Evolutionary conservation across 352 stramenopile species (phyloP).

Genomic region (Globisporangium cylindrosporum): DNA sequence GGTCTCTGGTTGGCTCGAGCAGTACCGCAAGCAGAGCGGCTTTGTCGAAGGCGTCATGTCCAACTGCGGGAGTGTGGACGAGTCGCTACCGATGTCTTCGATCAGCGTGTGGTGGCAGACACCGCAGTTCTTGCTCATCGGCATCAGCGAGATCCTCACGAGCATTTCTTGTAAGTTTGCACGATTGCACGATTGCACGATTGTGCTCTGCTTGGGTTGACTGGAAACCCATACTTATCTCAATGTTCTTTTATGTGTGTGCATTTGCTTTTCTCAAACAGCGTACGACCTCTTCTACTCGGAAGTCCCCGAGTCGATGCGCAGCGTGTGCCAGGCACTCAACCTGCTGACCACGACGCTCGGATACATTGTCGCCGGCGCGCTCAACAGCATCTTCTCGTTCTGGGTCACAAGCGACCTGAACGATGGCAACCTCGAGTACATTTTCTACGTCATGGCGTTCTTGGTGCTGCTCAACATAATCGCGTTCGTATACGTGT

Average conservation of each 20-base stretch:
- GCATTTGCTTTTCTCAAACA: slow-evolving; percentile 17
- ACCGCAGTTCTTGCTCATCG: slow-evolving; percentile 89
- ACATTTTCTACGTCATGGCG: slow-evolving; percentile 87
- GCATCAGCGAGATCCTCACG: slow-evolving; percentile 86
- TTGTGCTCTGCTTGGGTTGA: background rate
- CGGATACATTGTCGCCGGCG: slow-evolving; percentile 79
- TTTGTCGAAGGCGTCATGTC: slow-evolving; percentile 50
- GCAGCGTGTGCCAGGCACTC: slow-evolving; percentile 87
- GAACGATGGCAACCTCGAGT: slow-evolving; percentile 88
- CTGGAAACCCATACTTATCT: background rate
- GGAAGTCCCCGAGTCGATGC: slow-evolving; percentile 89
- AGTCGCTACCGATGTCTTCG: slow-evolving; percentile 69
- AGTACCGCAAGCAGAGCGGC: slow-evolving; percentile 58
- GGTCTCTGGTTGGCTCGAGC: slow-evolving; percentile 61
- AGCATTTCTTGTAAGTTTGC: slow-evolving; percentile 80
- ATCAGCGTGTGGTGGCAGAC: slow-evolving; percentile 91
- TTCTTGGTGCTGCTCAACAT: slow-evolving; percentile 65
- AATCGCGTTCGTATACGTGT: slow-evolving; percentile 57
- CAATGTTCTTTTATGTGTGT: background rate
- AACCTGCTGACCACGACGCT: slow-evolving; percentile 90
- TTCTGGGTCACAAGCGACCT: slow-evolving; percentile 90
- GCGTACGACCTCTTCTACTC: slow-evolving; percentile 92
- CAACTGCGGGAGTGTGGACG: slow-evolving; percentile 68
- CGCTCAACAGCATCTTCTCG: slow-evolving; percentile 86
- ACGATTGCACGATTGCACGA: too few relatives aligned